Base-by-base conservation (phyloP, 1,139 yeast species). In the Yamadazyma jaroonii region DNA sequence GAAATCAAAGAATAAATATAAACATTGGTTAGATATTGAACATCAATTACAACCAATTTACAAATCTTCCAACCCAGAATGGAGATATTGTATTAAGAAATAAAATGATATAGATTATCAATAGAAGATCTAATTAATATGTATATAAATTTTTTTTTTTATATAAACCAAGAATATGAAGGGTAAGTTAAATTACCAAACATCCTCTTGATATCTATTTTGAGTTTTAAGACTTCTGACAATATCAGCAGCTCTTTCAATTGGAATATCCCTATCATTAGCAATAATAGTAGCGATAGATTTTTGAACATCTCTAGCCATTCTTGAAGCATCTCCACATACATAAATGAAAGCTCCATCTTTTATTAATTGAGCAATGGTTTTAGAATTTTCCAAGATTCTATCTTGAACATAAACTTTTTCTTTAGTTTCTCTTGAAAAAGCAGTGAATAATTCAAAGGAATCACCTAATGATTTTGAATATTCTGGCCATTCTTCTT, bases 191-290 rank as follows among this genome's bases (percentile, higher is more conserved):
- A n/a, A 20, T 49, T 67, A 90, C 97, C 98, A 92, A 20, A 92
- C 96, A 72, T 92, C 98, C 67, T 92, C 98, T 67, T 90, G 98
- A 62, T 88, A 90, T 62, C 85, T 79, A 58, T 92, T 92, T 54
- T 84, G 84, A 24, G 86, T 80, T 61, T 86, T 87, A 69, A 85
- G 77, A 50, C 84, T 78, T 67, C 89, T 85, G 45, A 88, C 74
- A 59, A 85, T 71, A 45, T 84, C 94, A 43, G 79, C 77, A 13
- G 96, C 97, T 50, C 79, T 80, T 35, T 76, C 84, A 40, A 72
- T 73, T 7, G 81, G 52, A 35, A 89, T 61, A 14, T 63, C 72
- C 50, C 84, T 74, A 51, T 82, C 79, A 43, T 75, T 61, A 34
- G 81, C 64, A 38, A 90, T 61, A 42, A 92, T 81, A 46, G 74